Evolutionary conservation across 495 filamentous ascomycete genomes (phyloP), one percentile per base, ranked within the genome.

Genomic region (Gamarada debralockiae): DNA sequence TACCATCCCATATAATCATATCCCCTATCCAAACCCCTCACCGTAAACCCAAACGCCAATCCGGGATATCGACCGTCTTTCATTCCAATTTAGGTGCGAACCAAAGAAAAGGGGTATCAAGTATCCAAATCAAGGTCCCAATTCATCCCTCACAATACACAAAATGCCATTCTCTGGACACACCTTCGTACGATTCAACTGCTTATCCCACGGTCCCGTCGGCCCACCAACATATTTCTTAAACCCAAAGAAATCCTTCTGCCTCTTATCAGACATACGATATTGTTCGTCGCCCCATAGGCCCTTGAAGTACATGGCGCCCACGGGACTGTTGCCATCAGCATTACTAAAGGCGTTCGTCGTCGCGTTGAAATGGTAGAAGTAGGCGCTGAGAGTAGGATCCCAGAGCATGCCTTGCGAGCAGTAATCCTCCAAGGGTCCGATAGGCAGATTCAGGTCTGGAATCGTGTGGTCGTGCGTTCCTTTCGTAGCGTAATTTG

Each of bases 261-360:
- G 93, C n/a, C 91, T 80, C 5, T 62, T 55, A 59, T 98, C 93
- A 39, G 76, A 77, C 1, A 95, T 68, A 0, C 85, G 83, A 56
- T 95, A 96, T 61, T 85, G 78, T 61, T 90, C 86, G 64, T 98
- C 93, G 12, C 93, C 93, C 93, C 93, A 98, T 52, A 83, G 82
- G 22, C 93, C 93, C 15, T 73, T 74, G 64, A 83, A 98, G 62
- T 89, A 78, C 66, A 97, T 96, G 87, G 90, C 96, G 44, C 78
- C 79, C 0, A 82, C 86, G 0, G 92, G 89, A 14, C 86, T 76
- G 2, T 13, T 31, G 4, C 77, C 55, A 0, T 90, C 85, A 17
- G 80, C 80, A 34, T 72, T 69, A 29, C 61, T 59, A 12, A 74
- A 77, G 0, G 75, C 71, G 15, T 50, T 58, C 6, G 21, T 55